A percentile compares a stretch with the other conserved stretches of the same genome.
Evolutionary conservation across 164 flowering plant genomes (phyloP).

Genomic region (Annona squamosa): DNA sequence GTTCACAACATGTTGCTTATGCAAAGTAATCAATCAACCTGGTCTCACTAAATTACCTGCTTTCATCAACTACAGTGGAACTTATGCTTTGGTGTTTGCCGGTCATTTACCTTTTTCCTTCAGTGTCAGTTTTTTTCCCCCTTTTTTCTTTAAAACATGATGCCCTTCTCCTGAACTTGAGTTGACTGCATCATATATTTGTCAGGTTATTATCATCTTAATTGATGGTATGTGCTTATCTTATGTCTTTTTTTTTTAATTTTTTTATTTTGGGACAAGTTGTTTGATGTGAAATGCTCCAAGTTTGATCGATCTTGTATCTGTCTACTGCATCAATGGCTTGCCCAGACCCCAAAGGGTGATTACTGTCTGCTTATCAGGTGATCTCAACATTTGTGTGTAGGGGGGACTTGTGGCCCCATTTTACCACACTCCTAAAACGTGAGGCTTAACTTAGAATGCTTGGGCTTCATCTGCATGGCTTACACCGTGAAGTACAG

Average conservation of each 20-base stretch:
- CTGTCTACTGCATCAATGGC: not conserved
- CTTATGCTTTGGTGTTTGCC: too few relatives aligned
- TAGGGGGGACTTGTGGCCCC: not conserved
- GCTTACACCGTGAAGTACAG: too few relatives aligned
- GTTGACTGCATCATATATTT: not conserved
- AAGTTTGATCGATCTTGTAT: not conserved
- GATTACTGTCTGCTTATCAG: not conserved
- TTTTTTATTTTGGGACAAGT: not conserved
- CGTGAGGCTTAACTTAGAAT: not conserved
- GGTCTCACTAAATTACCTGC: not conserved
- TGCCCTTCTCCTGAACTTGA: not conserved
- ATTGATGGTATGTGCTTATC: not conserved
- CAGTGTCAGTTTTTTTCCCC: not conserved
- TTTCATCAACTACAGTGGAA: not conserved
- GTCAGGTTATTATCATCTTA: not conserved
- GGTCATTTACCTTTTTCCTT: not conserved
- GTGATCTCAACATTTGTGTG: not conserved
- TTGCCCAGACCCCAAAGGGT: not conserved
- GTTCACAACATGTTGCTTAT: conserved; percentile 51
- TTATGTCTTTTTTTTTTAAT: too few relatives aligned
- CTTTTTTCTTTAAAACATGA: not conserved
- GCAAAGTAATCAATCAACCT: conserved; percentile 44
- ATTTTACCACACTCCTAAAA: not conserved
- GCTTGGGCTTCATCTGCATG: too few relatives aligned
- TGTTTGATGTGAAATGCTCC: not conserved